Evolutionary conservation across 2,329 filamentous ascomycete genomes (phyloP), one percentile per base, ranked within the genome.

Genomic region (Grosmannia serpens): DNA sequence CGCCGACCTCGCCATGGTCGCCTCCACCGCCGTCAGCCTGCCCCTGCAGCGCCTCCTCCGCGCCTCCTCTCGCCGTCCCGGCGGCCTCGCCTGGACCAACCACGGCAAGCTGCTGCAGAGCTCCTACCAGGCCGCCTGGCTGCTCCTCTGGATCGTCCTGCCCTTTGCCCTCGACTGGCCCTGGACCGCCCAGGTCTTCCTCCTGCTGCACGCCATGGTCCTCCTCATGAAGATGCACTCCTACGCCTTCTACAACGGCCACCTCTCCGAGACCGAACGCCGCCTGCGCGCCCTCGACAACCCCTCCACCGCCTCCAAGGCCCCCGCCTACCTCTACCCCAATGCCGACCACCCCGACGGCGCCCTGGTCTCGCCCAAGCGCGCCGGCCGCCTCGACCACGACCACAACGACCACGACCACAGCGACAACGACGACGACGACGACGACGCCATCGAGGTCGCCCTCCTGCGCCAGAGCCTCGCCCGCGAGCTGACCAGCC

Each of bases 171-270:
- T 95, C 10, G 80, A 87, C 56, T 99, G 94, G 94, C 89, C 91
- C 3, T 99, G 94, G 94, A 99, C 94, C 0, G 86, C 92, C 3
- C 94, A 97, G 69, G 94, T 99, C 46, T 99, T 95, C 71, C 82
- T 99, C 65, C 87, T 91, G 13, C 77, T 99, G 38, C 94, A 99
- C 72, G 87, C 91, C 50, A 84, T 99, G 73, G 87, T 89, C 9
- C 79, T 99, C 24, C 84, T 96, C 55, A 99, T 99, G 94, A 99
- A 99, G 77, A 94, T 97, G 84, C 94, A 99, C 71, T 96, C 91
- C 7, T 99, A 96, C 68, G 88, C 90, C 27, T 99, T 97, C 71
- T 99, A 99, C 76, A 97, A 96, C 67, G 94, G 94, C 13, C 94
- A 99, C 71, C 78, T 99, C 20, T 89, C 87, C 64, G 89, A 94